Evolutionary conservation across 352 stramenopile genomes (phyloP).

Genomic region (Phytophthora sojae): DNA sequence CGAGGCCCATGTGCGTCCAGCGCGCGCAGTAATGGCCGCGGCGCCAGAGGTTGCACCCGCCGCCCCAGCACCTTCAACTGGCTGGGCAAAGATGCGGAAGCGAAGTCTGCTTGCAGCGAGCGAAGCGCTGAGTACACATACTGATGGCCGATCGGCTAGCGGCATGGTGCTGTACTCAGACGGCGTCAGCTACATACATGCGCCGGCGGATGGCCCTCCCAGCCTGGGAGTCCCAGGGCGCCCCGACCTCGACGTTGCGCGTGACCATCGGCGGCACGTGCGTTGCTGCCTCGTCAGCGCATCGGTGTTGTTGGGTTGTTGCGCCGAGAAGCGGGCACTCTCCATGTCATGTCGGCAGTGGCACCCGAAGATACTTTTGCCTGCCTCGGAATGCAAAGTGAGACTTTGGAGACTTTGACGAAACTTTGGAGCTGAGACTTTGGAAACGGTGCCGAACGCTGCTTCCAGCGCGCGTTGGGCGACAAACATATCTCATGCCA

Average conservation of each 20-base stretch:
- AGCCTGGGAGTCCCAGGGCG: slow-evolving; percentile 13
- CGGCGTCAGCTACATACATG: no score
- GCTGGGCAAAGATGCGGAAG: slow-evolving; percentile 7
- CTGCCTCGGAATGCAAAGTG: neutral
- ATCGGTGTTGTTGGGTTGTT: slow-evolving; percentile 22
- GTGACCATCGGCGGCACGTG: slow-evolving; percentile 19
- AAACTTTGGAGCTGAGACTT: slow-evolving; percentile 1
- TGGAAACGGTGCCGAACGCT: neutral
- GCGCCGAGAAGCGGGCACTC: slow-evolving; percentile 3
- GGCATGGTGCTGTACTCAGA: neutral
- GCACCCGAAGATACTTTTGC: neutral
- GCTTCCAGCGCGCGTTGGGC: neutral
- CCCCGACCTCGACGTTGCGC: neutral
- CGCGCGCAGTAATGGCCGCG: slow-evolving; percentile 18
- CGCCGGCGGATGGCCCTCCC: no score
- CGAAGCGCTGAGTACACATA: no score
- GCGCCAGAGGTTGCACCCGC: slow-evolving; percentile 19
- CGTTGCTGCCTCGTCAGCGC: slow-evolving; percentile 5
- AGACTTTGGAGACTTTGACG: neutral
- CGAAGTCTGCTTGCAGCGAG: neutral
- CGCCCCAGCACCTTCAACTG: slow-evolving; percentile 10
- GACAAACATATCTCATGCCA: neutral
- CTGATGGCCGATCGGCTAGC: no score
- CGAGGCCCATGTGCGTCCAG: slow-evolving; percentile 3
- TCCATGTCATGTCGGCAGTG: neutral